phyloP scores from a whole-genome alignment of 106 monocot species.

The Dendrobium nobile region DNA sequence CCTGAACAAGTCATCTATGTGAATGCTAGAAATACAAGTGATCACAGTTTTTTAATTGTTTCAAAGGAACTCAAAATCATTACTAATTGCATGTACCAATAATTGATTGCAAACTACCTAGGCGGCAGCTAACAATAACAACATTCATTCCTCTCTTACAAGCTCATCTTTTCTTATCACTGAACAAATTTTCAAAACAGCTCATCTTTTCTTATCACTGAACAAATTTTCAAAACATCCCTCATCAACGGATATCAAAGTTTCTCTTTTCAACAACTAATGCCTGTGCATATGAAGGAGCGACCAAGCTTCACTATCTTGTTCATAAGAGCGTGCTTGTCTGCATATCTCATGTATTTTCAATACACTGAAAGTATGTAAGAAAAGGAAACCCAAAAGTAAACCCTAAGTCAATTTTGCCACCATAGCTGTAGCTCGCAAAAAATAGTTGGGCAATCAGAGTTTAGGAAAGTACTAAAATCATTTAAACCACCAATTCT shows the following conservation, averaged over 20 bases:
- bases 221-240: background rate
- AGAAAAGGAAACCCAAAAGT: background rate
- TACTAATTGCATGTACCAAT: background rate
- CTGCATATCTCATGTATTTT: background rate
- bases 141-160: background rate
- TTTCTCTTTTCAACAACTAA: background rate
- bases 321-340: background rate
- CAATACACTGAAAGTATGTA: background rate
- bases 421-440: background rate
- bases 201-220: background rate
- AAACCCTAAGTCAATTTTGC: background rate
- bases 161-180: background rate
- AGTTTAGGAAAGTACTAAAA: background rate
- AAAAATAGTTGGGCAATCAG: background rate
- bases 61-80: background rate
- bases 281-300: background rate
- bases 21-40: background rate
- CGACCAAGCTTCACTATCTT: background rate
- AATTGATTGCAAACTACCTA: no score
- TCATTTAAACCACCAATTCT: background rate
- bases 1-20: background rate
- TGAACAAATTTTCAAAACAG: background rate
- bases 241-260: background rate
- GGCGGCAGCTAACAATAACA: no score
- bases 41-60: no score